A percentile compares a stretch with the other conserved stretches of the same genome.
phyloP scores from a whole-genome alignment of 495 filamentous ascomycete genomes.

The Xylaria palmicola region DNA sequence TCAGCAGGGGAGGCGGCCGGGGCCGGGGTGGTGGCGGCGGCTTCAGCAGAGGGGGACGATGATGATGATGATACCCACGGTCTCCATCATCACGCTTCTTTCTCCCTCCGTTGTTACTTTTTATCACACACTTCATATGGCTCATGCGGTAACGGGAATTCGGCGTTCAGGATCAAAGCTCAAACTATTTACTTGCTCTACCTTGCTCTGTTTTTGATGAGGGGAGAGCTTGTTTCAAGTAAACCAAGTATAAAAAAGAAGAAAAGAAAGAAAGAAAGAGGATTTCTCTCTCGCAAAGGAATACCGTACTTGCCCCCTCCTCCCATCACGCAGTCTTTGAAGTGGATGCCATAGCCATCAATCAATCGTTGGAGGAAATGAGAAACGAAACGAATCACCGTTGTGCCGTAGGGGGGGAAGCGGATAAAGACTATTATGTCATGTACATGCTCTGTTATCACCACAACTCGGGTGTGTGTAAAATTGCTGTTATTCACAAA shows the following conservation, averaged over 20 bases:
- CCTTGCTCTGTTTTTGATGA: neutral
- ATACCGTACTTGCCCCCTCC: neutral
- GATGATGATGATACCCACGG: neutral
- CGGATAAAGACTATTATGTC: neutral
- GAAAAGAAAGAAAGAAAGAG: neutral
- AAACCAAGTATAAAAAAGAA: neutral
- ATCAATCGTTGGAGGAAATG: neutral
- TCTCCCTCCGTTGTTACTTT: neutral
- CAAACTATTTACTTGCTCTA: constrained; percentile 8
- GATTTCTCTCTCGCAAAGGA: neutral
- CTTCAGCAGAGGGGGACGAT: constrained; percentile 14
- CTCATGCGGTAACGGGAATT: constrained; percentile 24
- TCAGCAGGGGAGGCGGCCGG: constrained; percentile 22
- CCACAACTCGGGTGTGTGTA: too few species aligned
- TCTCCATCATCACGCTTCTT: neutral
- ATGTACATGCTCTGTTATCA: neutral
- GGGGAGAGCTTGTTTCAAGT: neutral
- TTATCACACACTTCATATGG: constrained; percentile 11
- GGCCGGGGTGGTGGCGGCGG: constrained; percentile 8
- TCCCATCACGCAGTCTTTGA: neutral
- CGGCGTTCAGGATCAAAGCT: constrained; percentile 26
- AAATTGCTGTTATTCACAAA: too few species aligned
- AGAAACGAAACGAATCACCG: neutral
- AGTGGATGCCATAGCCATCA: neutral
- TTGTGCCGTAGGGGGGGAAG: neutral